phyloP scores from a whole-genome alignment of 352 stramenopile species.

The Pythium oligandrum region DNA sequence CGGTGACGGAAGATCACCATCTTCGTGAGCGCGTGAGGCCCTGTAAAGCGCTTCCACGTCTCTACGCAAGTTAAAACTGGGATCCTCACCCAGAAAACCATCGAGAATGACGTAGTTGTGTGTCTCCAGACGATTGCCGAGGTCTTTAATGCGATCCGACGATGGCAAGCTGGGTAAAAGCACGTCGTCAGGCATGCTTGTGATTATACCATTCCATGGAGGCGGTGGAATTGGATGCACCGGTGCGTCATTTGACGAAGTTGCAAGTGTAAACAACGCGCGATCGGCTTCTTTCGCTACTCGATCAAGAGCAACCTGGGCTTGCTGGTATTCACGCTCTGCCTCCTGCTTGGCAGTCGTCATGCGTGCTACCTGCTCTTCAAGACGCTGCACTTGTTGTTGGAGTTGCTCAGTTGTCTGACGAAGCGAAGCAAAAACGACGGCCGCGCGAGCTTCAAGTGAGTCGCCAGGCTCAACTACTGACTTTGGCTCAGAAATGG shows the following conservation, averaged over 20 bases:
- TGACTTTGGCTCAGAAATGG: no score
- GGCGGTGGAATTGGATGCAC: not conserved
- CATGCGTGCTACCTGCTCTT: constrained; percentile 21
- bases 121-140: not conserved
- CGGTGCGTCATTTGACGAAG: constrained; percentile 2
- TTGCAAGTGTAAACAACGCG: constrained; percentile 27
- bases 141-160: not conserved
- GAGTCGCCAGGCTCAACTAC: constrained; percentile 4
- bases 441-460: constrained; percentile 19
- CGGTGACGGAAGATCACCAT: not conserved
- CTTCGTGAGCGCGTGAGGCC: no score
- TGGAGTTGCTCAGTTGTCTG: constrained; percentile 20
- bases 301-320: constrained; percentile 19
- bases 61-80: not conserved
- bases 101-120: not conserved
- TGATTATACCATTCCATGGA: not conserved
- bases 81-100: not conserved
- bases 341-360: constrained; percentile 17
- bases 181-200: not conserved
- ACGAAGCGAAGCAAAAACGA: constrained; percentile 25
- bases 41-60: not conserved
- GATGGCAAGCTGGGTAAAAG: not conserved
- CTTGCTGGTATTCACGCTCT: constrained; percentile 21
- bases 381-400: constrained; percentile 23
- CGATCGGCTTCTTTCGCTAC: constrained; percentile 31